Conservation (phyloP, 495 filamentous ascomycete species). For the Lepidopterella palustris region DNA sequence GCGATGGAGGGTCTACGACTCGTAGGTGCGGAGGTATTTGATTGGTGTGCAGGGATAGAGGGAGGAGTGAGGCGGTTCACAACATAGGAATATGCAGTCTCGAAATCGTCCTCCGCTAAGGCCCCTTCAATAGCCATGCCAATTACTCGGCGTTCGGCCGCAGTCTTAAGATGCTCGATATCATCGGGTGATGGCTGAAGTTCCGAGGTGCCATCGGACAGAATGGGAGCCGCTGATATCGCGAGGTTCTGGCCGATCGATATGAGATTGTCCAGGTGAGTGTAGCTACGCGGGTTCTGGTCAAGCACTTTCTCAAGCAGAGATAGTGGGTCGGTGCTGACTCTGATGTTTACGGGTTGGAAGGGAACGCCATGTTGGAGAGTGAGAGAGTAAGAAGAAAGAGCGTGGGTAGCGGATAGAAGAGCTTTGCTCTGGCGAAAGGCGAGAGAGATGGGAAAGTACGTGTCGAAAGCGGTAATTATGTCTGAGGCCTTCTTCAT, state of each 20-base stretch:
- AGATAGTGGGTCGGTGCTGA: slow-evolving; percentile 76
- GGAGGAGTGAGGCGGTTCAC: slow-evolving; percentile 52
- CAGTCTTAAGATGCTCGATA: slow-evolving; percentile 29
- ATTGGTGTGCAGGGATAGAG: not conserved
- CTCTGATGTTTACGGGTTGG: slow-evolving; percentile 81
- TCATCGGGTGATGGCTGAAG: slow-evolving; percentile 30
- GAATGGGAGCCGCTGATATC: slow-evolving; percentile 12
- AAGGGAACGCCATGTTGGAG: slow-evolving; percentile 90
- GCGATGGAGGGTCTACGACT: slow-evolving; percentile 2
- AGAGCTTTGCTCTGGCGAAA: slow-evolving; percentile 59
- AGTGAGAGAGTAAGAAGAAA: slow-evolving; percentile 83
- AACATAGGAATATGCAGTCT: slow-evolving; percentile 94
- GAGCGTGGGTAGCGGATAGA: slow-evolving; percentile 74
- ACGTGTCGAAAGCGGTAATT: slow-evolving; percentile 60
- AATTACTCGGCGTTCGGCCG: slow-evolving; percentile 61
- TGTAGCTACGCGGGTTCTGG: slow-evolving; percentile 81
- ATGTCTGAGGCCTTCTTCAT: slow-evolving; percentile 79
- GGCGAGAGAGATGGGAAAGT: slow-evolving; percentile 50
- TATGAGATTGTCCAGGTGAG: slow-evolving; percentile 76
- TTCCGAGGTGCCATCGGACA: slow-evolving; percentile 47
- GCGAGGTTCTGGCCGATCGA: slow-evolving; percentile 71
- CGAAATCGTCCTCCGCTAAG: slow-evolving; percentile 82
- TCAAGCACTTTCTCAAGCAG: slow-evolving; percentile 80
- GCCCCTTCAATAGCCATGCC: slow-evolving; percentile 87
- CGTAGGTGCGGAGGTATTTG: slow-evolving; percentile 6